Percentiles rank a stretch among this genome's conserved stretches.
Conservation (phyloP, 2,329 filamentous ascomycete genomes). For the Phaeoacremonium minimum region DNA sequence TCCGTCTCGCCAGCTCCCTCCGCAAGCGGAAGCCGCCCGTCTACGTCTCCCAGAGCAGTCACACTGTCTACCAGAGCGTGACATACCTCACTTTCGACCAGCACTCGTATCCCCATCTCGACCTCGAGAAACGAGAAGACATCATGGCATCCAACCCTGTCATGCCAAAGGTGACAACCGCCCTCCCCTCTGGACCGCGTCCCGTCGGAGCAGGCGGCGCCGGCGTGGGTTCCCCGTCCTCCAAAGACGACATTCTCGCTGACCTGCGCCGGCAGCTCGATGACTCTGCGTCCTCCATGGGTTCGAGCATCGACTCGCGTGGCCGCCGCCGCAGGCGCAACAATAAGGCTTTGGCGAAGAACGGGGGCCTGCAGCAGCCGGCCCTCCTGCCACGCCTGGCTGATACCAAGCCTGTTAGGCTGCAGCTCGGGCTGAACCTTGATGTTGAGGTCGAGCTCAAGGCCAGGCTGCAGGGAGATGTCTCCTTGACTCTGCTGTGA, state of each 20-base stretch:
- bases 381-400: constrained; percentile 17
- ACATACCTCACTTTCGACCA: background rate
- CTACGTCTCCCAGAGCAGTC: background rate
- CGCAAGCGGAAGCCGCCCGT: no score
- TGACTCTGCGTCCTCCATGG: constrained; percentile 5
- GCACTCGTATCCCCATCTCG: background rate
- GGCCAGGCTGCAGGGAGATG: constrained; percentile 73
- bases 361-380: constrained; percentile 6
- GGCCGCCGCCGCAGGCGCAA: constrained; percentile 5
- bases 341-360: constrained; percentile 4
- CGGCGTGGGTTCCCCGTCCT: no score
- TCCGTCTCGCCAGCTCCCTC: no score
- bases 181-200: constrained; percentile 2
- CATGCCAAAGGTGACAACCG: constrained; percentile 3
- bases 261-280: constrained; percentile 11
- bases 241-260: constrained; percentile 11
- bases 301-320: constrained; percentile 4
- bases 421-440: constrained; percentile 48
- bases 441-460: constrained; percentile 76
- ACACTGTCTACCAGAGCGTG: background rate
- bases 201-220: background rate
- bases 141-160: background rate
- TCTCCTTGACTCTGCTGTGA: constrained; percentile 68
- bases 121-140: background rate
- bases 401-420: constrained; percentile 20